phyloP scores from a whole-genome alignment of 1,139 yeast genomes.

The Casaregolazyma suthepensis region DNA sequence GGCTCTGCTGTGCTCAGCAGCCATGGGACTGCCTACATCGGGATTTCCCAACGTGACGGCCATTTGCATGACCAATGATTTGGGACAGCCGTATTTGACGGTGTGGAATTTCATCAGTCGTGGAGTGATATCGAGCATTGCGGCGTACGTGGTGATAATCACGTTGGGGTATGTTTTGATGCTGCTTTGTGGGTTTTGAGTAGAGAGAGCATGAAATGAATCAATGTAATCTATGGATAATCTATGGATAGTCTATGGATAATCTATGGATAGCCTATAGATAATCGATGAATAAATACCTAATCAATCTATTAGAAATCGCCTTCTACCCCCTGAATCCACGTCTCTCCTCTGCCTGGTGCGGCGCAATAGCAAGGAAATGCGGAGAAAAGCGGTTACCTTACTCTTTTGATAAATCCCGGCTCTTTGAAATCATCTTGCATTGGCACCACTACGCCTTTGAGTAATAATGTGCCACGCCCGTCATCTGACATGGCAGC shows the following conservation, averaged over 20 bases:
- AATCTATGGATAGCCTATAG: neutral
- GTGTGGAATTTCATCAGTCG: slow-evolving; percentile 78
- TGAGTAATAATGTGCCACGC: neutral
- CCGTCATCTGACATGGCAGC: neutral
- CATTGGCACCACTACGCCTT: neutral
- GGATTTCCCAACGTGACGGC: slow-evolving; percentile 98
- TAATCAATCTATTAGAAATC: neutral
- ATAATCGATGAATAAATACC: too few species aligned
- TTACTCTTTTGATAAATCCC: neutral
- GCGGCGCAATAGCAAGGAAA: neutral
- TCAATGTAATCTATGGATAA: neutral
- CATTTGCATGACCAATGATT: slow-evolving; percentile 82
- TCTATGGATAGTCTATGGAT: neutral
- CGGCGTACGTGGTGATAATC: slow-evolving; percentile 62
- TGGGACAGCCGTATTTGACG: slow-evolving; percentile 78
- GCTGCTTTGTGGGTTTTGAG: slow-evolving; percentile 43
- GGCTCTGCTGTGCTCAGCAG: slow-evolving; percentile 79
- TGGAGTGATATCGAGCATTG: slow-evolving; percentile 80
- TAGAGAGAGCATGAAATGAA: neutral
- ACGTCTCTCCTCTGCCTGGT: neutral
- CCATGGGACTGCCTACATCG: slow-evolving; percentile 94
- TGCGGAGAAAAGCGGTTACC: neutral
- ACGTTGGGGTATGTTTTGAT: slow-evolving; percentile 77
- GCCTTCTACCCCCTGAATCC: neutral
- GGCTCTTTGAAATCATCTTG: neutral